Evolutionary conservation across 129 eudicot genomes (phyloP).

Genomic region (Rutidosis leptorrhynchoides): DNA sequence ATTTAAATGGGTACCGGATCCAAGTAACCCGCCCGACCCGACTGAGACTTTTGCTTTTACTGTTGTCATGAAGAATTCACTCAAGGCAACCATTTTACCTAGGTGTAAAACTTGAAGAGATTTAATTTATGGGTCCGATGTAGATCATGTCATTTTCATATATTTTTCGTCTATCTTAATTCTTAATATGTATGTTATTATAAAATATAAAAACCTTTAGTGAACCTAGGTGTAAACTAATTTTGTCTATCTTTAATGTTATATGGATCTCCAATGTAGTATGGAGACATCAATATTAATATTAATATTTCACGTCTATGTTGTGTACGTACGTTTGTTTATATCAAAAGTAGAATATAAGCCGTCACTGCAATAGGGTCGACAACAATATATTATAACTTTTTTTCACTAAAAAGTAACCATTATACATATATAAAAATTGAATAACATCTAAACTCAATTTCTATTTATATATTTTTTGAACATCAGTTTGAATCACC

Average conservation of each 20-base stretch:
- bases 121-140: not conserved
- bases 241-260: too few relatives aligned
- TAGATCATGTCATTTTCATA: conserved; percentile 6
- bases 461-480: too few relatives aligned
- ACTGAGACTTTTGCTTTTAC: conserved; percentile 95
- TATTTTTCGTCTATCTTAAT: not conserved
- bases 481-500: too few relatives aligned
- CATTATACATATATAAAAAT: too few relatives aligned
- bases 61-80: conserved; percentile 85
- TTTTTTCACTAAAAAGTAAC: too few relatives aligned
- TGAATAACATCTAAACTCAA: too few relatives aligned
- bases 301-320: too few relatives aligned
- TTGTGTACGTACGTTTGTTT: too few relatives aligned
- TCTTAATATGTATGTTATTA: not conserved
- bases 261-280: not conserved
- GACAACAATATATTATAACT: not conserved
- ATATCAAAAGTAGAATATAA: not conserved
- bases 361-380: not conserved
- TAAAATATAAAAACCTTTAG: too few relatives aligned
- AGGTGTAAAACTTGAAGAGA: conserved; percentile 32
- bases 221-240: too few relatives aligned
- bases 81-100: conserved; percentile 74
- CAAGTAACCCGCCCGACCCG: conserved; percentile 85
- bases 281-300: not conserved
- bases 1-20: conserved; percentile 74